These are phyloP conservation scores for Volvariella volvacea DNA, from an alignment of 1,284 basidiomycete genomes.

Conservation along the genomic window DNA sequence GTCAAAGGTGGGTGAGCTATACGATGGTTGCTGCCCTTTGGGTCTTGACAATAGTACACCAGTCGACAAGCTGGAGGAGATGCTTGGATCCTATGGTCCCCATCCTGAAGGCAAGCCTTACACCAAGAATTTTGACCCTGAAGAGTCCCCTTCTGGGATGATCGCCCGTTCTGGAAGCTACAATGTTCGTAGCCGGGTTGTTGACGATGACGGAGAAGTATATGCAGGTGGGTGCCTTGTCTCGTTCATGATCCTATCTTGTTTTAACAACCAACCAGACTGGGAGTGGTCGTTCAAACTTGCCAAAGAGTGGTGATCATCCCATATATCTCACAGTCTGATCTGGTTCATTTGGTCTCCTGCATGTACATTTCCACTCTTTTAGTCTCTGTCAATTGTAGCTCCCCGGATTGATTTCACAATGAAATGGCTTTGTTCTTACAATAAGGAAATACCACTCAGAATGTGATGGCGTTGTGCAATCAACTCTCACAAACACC, in stretches of 20 bases:
- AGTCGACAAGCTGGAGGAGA: constrained; percentile 88
- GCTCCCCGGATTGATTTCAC: too few species aligned
- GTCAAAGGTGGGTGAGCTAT: constrained; percentile 44
- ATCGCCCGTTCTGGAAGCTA: constrained; percentile 76
- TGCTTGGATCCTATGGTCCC: constrained; percentile 86
- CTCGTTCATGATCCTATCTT: neutral
- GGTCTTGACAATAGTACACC: constrained; percentile 8
- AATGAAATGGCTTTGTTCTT: too few species aligned
- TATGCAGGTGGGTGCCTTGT: constrained; percentile 57
- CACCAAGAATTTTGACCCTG: constrained; percentile 66
- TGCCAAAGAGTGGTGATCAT: constrained; percentile 67
- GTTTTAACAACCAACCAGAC: constrained; percentile 35
- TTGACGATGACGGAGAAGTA: constrained; percentile 76
- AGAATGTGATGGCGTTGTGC: too few species aligned
- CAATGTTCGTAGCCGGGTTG: constrained; percentile 69
- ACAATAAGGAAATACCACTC: too few species aligned
- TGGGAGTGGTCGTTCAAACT: constrained; percentile 82
- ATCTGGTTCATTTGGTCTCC: constrained; percentile 2
- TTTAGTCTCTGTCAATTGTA: neutral
- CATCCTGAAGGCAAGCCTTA: constrained; percentile 53
- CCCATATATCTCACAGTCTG: too few species aligned
- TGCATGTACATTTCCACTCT: constrained; percentile 5
- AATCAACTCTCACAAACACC: too few species aligned
- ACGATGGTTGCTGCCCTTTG: neutral
- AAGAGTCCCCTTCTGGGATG: constrained; percentile 78